Evolutionary conservation across 2,329 filamentous ascomycete species (phyloP).

Genomic region (Exutisphaerella laricina): DNA sequence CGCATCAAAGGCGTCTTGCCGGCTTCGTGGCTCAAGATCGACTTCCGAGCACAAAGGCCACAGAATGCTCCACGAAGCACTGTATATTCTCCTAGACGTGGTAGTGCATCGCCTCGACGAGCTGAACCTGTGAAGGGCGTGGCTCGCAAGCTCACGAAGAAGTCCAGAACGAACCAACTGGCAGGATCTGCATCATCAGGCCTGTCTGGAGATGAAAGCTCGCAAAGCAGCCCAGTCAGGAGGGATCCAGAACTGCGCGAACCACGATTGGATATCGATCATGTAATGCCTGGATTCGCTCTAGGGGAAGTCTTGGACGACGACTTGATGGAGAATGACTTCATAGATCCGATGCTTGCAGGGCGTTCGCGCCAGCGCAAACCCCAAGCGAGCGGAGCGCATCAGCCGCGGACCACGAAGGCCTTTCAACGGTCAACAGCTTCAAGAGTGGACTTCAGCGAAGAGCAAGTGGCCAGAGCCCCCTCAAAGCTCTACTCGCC

Average conservation of each 20-base stretch:
- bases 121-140: slow-evolving; percentile 27
- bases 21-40: slow-evolving; percentile 47
- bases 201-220: slow-evolving; percentile 33
- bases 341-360: slow-evolving; percentile 39
- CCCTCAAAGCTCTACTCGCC: slow-evolving; percentile 1
- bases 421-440: slow-evolving; percentile 22
- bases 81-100: slow-evolving; percentile 6
- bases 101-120: slow-evolving; percentile 14
- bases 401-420: slow-evolving; percentile 37
- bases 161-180: too few species aligned
- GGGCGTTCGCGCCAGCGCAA: slow-evolving; percentile 12
- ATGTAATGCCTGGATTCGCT: slow-evolving; percentile 4
- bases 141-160: slow-evolving; percentile 12
- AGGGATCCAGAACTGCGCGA: too few species aligned
- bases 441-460: slow-evolving; percentile 14
- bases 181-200: too few species aligned
- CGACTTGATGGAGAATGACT: slow-evolving; percentile 43
- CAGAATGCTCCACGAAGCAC: slow-evolving; percentile 4
- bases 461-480: slow-evolving; percentile 17
- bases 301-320: slow-evolving; percentile 22
- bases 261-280: too few species aligned
- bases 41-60: slow-evolving; percentile 32
- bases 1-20: slow-evolving; percentile 46
- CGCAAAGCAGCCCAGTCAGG: too few species aligned
- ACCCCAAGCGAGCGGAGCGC: slow-evolving; percentile 24